Evolutionary conservation across 495 filamentous ascomycete genomes (phyloP).

Genomic region (Annulohypoxylon stygium): DNA sequence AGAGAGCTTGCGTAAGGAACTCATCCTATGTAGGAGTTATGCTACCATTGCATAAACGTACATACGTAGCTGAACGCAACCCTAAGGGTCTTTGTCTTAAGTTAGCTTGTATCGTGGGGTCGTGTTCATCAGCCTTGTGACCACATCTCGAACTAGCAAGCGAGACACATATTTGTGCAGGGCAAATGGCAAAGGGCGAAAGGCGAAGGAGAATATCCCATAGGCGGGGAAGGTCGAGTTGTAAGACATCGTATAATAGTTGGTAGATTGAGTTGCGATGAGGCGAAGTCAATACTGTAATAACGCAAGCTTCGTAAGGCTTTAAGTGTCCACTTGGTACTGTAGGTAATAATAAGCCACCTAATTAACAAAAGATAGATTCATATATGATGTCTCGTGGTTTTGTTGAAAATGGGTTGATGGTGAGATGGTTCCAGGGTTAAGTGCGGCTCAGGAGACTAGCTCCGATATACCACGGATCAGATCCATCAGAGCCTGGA

Average conservation of each 20-base stretch:
- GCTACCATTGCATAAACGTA: slow-evolving; percentile 10
- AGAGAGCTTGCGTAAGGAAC: slow-evolving; percentile 1
- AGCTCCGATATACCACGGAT: slow-evolving; percentile 2
- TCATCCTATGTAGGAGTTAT: slow-evolving; percentile 6
- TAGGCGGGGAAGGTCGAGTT: not conserved
- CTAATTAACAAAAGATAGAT: not conserved
- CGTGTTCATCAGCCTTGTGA: slow-evolving; percentile 15
- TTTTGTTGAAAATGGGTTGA: slow-evolving; percentile 30
- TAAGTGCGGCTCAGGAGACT: slow-evolving; percentile 39
- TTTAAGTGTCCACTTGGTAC: not conserved
- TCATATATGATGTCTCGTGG: slow-evolving; percentile 27
- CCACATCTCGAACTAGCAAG: not conserved
- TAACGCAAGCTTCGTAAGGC: slow-evolving; percentile 19
- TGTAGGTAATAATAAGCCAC: too few species aligned
- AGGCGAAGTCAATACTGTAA: not conserved
- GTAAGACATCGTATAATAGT: not conserved
- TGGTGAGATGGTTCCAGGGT: slow-evolving; percentile 27
- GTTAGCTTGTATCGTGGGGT: not conserved
- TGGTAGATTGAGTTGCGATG: not conserved
- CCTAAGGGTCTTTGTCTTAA: slow-evolving; percentile 19
- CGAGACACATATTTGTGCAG: not conserved
- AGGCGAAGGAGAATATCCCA: not conserved
- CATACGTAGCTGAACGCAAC: slow-evolving; percentile 21
- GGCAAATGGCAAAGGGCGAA: too few species aligned
- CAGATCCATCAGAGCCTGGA: too few species aligned